Evolutionary conservation across 208 protist species (phyloP).

Genomic region (Trypanosoma mega): DNA sequence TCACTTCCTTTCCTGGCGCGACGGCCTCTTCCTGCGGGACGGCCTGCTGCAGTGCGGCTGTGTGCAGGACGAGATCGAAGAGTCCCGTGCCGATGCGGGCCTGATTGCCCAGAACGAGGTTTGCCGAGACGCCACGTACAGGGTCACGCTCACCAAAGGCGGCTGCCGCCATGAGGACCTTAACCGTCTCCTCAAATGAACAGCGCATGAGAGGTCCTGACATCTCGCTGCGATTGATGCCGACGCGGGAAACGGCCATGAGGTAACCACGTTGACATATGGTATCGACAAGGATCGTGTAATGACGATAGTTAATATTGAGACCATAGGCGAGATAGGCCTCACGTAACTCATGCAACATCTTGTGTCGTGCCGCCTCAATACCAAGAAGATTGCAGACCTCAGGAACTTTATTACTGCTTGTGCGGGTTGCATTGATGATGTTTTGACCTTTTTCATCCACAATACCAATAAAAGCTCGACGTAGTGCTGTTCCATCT

Average conservation of each 20-base stretch:
- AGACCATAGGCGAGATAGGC: slow-evolving; percentile 95
- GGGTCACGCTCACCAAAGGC: slow-evolving; percentile 95
- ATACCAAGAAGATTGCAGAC: slow-evolving; percentile 94
- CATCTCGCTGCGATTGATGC: slow-evolving; percentile 94
- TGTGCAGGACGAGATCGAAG: slow-evolving; percentile 96
- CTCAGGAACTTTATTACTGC: slow-evolving; percentile 99
- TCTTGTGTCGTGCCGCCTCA: slow-evolving; percentile 77
- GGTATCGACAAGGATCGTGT: slow-evolving; percentile 97
- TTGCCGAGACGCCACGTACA: slow-evolving; percentile 96
- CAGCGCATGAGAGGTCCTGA: slow-evolving; percentile 97
- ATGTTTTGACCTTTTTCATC: slow-evolving; percentile 91
- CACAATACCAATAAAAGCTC: slow-evolving; percentile 95
- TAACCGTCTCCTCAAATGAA: slow-evolving; percentile 99
- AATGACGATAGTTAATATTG: slow-evolving; percentile 99
- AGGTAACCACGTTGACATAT: slow-evolving; percentile 98
- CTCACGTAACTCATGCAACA: slow-evolving; percentile 88
- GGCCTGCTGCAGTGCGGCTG: slow-evolving; percentile 84
- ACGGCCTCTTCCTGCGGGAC: slow-evolving; percentile 79
- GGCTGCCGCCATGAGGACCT: slow-evolving; percentile 98
- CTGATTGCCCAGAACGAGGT: slow-evolving; percentile 98
- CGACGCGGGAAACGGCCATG: slow-evolving; percentile 97
- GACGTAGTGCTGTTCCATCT: slow-evolving; percentile 96
- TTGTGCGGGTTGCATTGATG: slow-evolving; percentile 94
- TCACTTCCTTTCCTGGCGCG: slow-evolving; percentile 64
- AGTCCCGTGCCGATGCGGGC: slow-evolving; percentile 95